Percentiles rank a stretch among this genome's conserved stretches.
Conservation (phyloP, 768 basidiomycete species). For the Termitomyces sp. region DNA sequence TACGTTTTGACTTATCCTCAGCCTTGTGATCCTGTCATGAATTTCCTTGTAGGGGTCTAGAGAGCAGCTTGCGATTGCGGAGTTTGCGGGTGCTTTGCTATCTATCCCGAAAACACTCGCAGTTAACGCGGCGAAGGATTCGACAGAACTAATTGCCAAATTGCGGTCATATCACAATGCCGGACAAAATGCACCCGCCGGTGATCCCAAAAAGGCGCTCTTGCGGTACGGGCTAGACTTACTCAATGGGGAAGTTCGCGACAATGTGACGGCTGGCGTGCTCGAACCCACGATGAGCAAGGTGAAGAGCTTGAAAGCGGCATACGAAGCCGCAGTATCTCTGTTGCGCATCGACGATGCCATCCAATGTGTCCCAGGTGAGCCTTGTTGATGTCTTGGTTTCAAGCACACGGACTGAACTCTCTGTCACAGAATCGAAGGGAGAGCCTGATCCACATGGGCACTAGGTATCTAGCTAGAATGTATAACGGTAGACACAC, state of each 20-base stretch:
- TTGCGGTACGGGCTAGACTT: constrained; percentile 94
- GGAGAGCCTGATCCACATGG: constrained; percentile 71
- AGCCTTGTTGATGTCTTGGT: constrained; percentile 22
- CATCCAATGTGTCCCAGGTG: constrained; percentile 87
- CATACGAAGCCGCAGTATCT: constrained; percentile 94
- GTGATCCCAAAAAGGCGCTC: constrained; percentile 88
- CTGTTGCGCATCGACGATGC: constrained; percentile 94
- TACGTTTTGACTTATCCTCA: constrained; percentile 35
- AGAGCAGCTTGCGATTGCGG: constrained; percentile 98
- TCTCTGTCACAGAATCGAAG: constrained; percentile 53
- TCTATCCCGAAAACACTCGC: constrained; percentile 96
- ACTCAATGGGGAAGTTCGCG: constrained; percentile 89
- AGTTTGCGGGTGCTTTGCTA: constrained; percentile 90
- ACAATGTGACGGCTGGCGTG: constrained; percentile 91
- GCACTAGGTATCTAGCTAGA: constrained; percentile 40
- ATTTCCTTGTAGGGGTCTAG: constrained; percentile 73
- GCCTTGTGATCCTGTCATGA: constrained; percentile 7
- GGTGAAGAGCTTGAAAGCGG: constrained; percentile 94
- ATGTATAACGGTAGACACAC: too few species aligned
- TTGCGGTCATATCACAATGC: constrained; percentile 95
- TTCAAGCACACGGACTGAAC: constrained; percentile 3
- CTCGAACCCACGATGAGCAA: constrained; percentile 97
- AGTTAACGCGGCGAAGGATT: constrained; percentile 98
- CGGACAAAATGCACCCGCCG: constrained; percentile 86
- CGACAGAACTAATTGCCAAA: constrained; percentile 95